Conservation (phyloP, 208 protist species). For the Leishmania mexicana region DNA sequence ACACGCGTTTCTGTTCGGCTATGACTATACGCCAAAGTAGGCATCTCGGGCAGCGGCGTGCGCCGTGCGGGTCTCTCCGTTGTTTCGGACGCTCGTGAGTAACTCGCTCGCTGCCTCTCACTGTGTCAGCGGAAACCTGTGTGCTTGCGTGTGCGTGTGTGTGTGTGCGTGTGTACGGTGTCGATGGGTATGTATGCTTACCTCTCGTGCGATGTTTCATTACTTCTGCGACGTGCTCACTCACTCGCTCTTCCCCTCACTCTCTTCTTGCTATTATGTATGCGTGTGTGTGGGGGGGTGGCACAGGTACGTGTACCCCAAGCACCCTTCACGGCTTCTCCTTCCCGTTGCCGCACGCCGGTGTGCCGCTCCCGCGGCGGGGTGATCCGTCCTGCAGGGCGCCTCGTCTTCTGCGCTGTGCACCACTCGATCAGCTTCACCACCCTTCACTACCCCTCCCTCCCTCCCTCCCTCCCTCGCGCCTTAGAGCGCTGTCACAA, state of each 20-base stretch:
- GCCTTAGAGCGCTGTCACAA: neutral
- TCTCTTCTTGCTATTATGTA: neutral
- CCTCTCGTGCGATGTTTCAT: neutral
- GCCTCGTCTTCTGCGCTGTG: neutral
- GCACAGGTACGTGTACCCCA: neutral
- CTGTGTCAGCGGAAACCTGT: neutral
- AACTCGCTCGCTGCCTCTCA: neutral
- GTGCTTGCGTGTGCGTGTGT: neutral
- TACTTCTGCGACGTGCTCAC: neutral
- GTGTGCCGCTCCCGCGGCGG: neutral
- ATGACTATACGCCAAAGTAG: slow-evolving; percentile 50
- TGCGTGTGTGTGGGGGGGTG: neutral
- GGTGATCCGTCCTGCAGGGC: neutral
- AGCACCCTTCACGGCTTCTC: neutral
- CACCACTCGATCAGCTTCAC: neutral
- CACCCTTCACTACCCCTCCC: neutral
- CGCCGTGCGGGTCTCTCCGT: neutral
- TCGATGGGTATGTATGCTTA: neutral
- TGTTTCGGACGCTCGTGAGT: neutral
- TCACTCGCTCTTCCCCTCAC: neutral
- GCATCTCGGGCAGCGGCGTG: neutral
- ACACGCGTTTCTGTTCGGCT: slow-evolving; percentile 58
- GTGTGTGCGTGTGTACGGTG: neutral
- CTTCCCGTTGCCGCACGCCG: neutral
- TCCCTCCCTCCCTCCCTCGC: neutral